phyloP scores from a whole-genome alignment of 768 basidiomycete species.

The Ramaria rubella region DNA sequence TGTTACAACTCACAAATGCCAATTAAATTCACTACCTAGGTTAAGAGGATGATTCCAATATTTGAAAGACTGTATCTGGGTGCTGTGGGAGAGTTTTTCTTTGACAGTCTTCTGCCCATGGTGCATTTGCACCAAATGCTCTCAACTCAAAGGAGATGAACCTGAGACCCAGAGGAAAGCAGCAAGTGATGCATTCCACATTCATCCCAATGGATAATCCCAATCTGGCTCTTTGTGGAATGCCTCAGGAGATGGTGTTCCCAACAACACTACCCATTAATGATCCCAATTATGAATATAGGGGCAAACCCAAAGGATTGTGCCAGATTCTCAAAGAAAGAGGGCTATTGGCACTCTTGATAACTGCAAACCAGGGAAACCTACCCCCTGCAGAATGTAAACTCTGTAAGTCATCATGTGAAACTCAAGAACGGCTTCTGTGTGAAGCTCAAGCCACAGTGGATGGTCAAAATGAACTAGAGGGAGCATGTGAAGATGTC shows the following conservation, averaged over 20 bases:
- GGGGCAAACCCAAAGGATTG: conserved; percentile 21
- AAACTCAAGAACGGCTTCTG: conserved; percentile 15
- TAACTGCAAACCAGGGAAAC: conserved; percentile 10
- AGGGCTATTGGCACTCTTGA: conserved; percentile 8
- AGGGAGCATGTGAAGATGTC: neutral
- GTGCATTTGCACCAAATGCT: conserved; percentile 30
- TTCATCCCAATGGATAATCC: conserved; percentile 35
- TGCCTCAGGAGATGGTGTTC: conserved; percentile 31
- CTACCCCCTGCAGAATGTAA: conserved; percentile 13
- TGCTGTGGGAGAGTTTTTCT: neutral
- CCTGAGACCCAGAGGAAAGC: conserved; percentile 34
- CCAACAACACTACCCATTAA: conserved; percentile 29
- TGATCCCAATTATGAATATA: conserved; percentile 7
- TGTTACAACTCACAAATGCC: neutral
- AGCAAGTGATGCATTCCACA: conserved; percentile 28
- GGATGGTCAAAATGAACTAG: conserved; percentile 12
- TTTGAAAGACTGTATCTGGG: neutral
- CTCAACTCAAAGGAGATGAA: conserved; percentile 41
- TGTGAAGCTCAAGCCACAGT: conserved; percentile 8
- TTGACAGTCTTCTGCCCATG: conserved; percentile 4
- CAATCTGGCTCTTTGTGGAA: conserved; percentile 18
- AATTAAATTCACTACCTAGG: neutral
- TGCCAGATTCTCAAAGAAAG: conserved; percentile 16
- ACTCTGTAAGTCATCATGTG: conserved; percentile 16
- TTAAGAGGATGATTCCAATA: neutral